A percentile compares a stretch with the other conserved stretches of the same genome.
Conservation (phyloP, 345 rosid species). For the Citrus medica region DNA sequence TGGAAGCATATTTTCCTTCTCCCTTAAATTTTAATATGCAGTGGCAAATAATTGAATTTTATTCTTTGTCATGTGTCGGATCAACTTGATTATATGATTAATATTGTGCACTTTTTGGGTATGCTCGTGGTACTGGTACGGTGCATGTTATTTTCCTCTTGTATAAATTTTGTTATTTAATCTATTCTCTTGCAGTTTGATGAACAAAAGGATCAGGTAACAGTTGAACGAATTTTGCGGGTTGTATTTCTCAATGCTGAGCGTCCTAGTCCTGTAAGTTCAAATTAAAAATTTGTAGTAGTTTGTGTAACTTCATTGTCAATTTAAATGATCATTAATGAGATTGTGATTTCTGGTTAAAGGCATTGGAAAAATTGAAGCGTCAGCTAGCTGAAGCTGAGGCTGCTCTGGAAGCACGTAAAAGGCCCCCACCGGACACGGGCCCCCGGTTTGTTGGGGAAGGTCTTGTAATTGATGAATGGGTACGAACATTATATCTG, state of each 20-base stretch:
- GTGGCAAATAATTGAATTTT: not conserved
- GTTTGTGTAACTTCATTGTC: not conserved
- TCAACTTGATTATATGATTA: not conserved
- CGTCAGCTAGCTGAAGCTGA: slow-evolving; percentile 90
- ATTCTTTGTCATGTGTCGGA: not conserved
- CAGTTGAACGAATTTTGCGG: slow-evolving; percentile 69
- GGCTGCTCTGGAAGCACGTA: slow-evolving; percentile 85
- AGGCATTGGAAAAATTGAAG: slow-evolving; percentile 83
- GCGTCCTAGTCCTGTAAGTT: slow-evolving; percentile 73
- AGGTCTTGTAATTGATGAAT: slow-evolving; percentile 96
- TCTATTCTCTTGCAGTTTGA: slow-evolving; percentile 64
- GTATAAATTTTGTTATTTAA: not conserved
- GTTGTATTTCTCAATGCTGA: slow-evolving; percentile 74
- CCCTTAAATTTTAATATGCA: not conserved
- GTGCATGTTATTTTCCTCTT: not conserved
- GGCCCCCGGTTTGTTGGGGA: slow-evolving; percentile 82
- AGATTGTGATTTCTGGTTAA: slow-evolving; percentile 2
- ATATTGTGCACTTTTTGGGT: not conserved
- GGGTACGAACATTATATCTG: slow-evolving; percentile 44
- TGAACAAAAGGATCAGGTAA: slow-evolving; percentile 84
- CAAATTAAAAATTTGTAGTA: not conserved
- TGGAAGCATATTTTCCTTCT: not conserved
- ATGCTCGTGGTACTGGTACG: not conserved
- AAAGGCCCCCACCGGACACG: slow-evolving; percentile 78
- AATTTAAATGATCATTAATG: not conserved